Evolutionary conservation across 495 filamentous ascomycete species (phyloP), one percentile per base, ranked within the genome.

Genomic region (Daldinia decipiens): DNA sequence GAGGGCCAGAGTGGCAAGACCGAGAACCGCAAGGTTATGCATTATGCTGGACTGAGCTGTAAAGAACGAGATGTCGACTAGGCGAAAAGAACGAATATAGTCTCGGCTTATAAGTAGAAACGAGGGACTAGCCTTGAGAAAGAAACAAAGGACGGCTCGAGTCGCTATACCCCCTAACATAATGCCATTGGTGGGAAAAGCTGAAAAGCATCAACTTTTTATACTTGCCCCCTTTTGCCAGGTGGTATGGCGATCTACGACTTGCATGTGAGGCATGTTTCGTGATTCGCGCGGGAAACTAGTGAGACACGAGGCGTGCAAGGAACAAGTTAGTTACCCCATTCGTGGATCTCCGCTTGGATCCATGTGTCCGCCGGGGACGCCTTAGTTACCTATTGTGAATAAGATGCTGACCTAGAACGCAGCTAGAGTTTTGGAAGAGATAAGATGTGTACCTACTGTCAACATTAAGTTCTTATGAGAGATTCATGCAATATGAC

Each of bases 291-390:
- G 31, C 34, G 51, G 36, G 29, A 39, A 55, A 47, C 29, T 43
- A 19, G 17, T 62, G 40, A 62, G 58, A 38, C 59, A 45, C 60
- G 55, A 60, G 34, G 34, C 12, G 43, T 32, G 59, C 34, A 63
- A 47, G 67, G 54, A 54, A 56, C 13, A 7, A 29, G 13, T 51
- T 45, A 29, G 13, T 43, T 45, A 55, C 26, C 47, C 51, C 61
- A 36, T 40, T 50, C 12, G 67, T 65, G 62, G 61, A 61, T 61
- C 67, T 50, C 27, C 38, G n/a, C 40, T 51, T 26, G 27, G 24
- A 59, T 60, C 58, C 53, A 54, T 60, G 53, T 29, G 52, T 53
- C 66, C 66, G 59, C 43, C 59, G 66, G 43, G 24, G 9, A 21
- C 12, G 24, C 34, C 59, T 51, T 38, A 15, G 17, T 47, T 24